Evolutionary conservation across 768 basidiomycete species (phyloP), one percentile per base, ranked within the genome.

Genomic region (Suillus ampliporus): DNA sequence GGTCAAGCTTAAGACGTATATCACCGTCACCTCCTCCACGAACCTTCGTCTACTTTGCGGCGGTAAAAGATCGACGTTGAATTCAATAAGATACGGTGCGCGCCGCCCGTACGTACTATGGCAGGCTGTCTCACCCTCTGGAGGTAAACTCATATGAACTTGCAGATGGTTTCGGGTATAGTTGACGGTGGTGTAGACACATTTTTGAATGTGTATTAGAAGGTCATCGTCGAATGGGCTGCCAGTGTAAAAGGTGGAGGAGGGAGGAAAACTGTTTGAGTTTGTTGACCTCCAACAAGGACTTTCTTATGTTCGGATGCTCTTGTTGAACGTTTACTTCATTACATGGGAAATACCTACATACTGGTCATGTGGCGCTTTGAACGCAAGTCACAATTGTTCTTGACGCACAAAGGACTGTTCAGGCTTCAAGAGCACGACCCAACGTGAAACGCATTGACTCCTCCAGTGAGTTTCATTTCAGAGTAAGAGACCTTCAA

Each of bases 401-500:
- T 50, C 15, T 51, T 28, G 23, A 23, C 4, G 8, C 23, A 50
- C 31, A 19, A 28, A 52, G 51, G 28, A 13, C 5, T 1, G 17
- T n/a, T n/a, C n/a, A n/a, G n/a, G 6, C n/a, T 19, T 7, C 50
- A 17, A 31, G 28, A 4, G 17, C 10, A n/a, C 6, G 19, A 17
- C 50, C 52, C 5, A 54, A 34, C 23, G 53, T 15, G 21, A 38
- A 34, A 26, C 31, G 21, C 3, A 14, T 26, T 9, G 14, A 26
- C 26, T 48, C 23, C 26, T 26, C 46, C 21, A 26, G 47, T 28
- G 26, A 48, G 15, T 7, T 31, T 38, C 23, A 40, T 56, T 56
- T 56, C 23, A 63, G 11, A 44, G 26, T n/a, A 43, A 43, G 23
- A 60, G 23, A 1, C 77, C 78, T 60, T 79, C 62, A 35, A n/a